Evolutionary conservation across 495 filamentous ascomycete species (phyloP).

Genomic region (Daldinia loculata): DNA sequence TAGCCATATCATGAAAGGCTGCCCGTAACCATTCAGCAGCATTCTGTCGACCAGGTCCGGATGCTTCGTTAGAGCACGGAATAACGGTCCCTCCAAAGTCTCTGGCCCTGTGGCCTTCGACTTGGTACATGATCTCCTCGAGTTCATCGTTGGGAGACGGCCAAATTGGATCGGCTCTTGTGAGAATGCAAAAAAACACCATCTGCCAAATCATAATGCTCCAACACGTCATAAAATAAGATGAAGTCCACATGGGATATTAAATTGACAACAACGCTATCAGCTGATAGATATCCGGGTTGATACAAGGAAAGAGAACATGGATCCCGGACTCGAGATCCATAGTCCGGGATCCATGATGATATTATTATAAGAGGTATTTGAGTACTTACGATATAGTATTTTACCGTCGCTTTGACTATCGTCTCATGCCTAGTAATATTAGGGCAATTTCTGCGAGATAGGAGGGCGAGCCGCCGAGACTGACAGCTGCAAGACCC

Average conservation of each 20-base stretch:
- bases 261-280: slow-evolving; percentile 9
- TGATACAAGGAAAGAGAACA: neutral
- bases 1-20: slow-evolving; percentile 71
- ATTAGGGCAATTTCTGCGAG: slow-evolving; percentile 28
- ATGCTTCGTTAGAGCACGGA: slow-evolving; percentile 65
- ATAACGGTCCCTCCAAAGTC: slow-evolving; percentile 64
- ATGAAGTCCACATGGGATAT: slow-evolving; percentile 18
- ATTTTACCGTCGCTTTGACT: neutral
- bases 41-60: slow-evolving; percentile 62
- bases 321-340: neutral
- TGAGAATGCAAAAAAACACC: slow-evolving; percentile 24
- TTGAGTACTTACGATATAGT: slow-evolving; percentile 13
- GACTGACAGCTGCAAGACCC: slow-evolving; percentile 29
- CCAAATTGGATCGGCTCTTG: slow-evolving; percentile 64
- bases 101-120: slow-evolving; percentile 60
- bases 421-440: slow-evolving; percentile 19
- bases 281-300: neutral
- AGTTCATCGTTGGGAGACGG: slow-evolving; percentile 66
- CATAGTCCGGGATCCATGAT: slow-evolving; percentile 4
- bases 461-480: slow-evolving; percentile 34
- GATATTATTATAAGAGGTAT: slow-evolving; percentile 12
- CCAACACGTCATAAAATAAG: slow-evolving; percentile 26
- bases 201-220: slow-evolving; percentile 22
- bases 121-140: slow-evolving; percentile 69
- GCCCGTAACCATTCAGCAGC: slow-evolving; percentile 70